phyloP scores from a whole-genome alignment of 1,139 yeast species.

The Suhomyces atakaporum region DNA sequence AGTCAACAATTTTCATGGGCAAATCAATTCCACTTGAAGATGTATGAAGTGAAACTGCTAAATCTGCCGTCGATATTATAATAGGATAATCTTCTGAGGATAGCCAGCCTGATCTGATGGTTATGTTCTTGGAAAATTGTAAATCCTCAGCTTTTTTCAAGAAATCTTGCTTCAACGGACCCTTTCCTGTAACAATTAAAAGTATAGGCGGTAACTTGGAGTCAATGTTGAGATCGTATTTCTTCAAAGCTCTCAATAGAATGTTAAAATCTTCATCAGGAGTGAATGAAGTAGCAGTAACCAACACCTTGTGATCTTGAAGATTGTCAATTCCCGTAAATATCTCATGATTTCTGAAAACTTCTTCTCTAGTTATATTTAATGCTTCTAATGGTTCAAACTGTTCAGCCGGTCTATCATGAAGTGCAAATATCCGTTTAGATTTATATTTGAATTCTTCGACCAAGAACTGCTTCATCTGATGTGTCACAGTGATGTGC shows the following conservation, averaged over 20 bases:
- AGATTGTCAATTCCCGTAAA: conserved; percentile 37
- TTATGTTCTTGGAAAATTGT: conserved; percentile 44
- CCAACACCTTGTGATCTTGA: conserved; percentile 57
- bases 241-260: conserved; percentile 65
- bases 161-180: conserved; percentile 67
- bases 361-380: conserved; percentile 27
- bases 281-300: conserved; percentile 91
- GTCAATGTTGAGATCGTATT: conserved; percentile 33
- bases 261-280: conserved; percentile 88
- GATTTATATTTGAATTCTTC: conserved; percentile 51
- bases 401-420: conserved; percentile 74
- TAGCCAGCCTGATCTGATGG: conserved; percentile 74
- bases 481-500: conserved; percentile 78
- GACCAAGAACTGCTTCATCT: conserved; percentile 64
- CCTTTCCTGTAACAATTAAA: conserved; percentile 89
- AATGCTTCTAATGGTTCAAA: conserved; percentile 50
- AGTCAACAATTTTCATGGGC: conserved; percentile 96
- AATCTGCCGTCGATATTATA: conserved; percentile 73
- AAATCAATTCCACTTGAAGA: conserved; percentile 92
- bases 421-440: conserved; percentile 47
- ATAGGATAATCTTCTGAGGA: conserved; percentile 77
- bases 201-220: conserved; percentile 50
- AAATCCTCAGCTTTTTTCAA: conserved; percentile 46
- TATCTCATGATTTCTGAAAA: conserved; percentile 40
- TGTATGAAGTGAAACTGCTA: conserved; percentile 87